Percentiles rank a stretch among this genome's conserved stretches.
Evolutionary conservation across 1,284 basidiomycete species (phyloP).

Genomic region (Irpex lacteus): DNA sequence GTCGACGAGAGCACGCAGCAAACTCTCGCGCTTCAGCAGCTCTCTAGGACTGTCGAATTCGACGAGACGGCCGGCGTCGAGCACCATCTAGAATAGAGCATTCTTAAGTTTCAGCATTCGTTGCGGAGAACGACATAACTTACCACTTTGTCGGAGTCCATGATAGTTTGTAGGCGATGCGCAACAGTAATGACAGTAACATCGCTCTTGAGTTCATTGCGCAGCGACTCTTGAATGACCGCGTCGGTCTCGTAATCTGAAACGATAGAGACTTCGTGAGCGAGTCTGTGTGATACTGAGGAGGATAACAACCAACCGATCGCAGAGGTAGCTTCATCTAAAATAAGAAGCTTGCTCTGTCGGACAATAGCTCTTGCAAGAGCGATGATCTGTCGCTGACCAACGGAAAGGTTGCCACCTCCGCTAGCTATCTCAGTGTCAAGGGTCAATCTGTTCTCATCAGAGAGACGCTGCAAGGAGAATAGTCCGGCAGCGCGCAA

Average conservation of each 20-base stretch:
- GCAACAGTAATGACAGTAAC: constrained; percentile 66
- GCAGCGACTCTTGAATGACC: constrained; percentile 56
- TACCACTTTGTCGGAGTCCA: constrained; percentile 50
- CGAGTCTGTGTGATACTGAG: not conserved
- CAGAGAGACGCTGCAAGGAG: constrained; percentile 45
- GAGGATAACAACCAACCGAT: constrained; percentile 20
- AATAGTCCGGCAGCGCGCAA: constrained; percentile 55
- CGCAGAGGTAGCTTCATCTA: constrained; percentile 48
- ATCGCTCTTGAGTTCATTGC: constrained; percentile 48
- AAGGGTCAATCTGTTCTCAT: constrained; percentile 45
- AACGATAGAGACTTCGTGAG: not conserved
- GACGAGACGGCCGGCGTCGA: constrained; percentile 32
- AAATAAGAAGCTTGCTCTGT: constrained; percentile 55
- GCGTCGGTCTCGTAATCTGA: constrained; percentile 58
- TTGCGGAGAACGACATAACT: constrained; percentile 12
- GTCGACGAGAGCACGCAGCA: constrained; percentile 36
- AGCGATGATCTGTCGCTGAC: constrained; percentile 66
- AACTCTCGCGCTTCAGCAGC: constrained; percentile 34
- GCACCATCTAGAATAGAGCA: constrained; percentile 26
- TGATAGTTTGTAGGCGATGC: constrained; percentile 69
- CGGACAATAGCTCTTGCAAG: constrained; percentile 57
- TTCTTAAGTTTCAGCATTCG: too few relatives aligned
- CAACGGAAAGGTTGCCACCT: constrained; percentile 67
- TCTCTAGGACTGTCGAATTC: constrained; percentile 35
- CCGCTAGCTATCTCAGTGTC: constrained; percentile 52